Evolutionary conservation across 148 eudicot genomes (phyloP), one percentile per base, ranked within the genome.

Genomic region (Agrostemma githago): DNA sequence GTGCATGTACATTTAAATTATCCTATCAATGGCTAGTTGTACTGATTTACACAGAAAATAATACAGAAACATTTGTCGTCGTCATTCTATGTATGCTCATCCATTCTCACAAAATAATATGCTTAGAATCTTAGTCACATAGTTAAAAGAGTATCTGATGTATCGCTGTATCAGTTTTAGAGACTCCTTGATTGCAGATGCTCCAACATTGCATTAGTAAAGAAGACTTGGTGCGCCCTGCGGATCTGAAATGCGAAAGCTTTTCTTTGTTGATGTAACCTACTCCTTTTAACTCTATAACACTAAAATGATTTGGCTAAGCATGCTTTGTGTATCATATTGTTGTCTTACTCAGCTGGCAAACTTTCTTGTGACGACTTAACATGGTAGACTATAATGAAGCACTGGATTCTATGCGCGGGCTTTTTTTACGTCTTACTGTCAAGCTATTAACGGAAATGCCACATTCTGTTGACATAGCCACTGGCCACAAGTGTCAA

Each of bases 1-100:
- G 78, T 71, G 70, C 72, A 48, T 26, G 53, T 74, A 57, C 26
- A 53, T 41, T 38, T 37, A 6, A 73, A 43, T 14, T 41, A 14
- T 10, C 46, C 39, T 10, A 21, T 62, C 37, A 34, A 34, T 62
- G 15, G 41, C 20, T 5, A 6, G 20, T 17, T 66, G 5, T 66
- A 16, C 26, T 41, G 7, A 4, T 40, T 37, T 1, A 40, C 5
- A 39, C 42, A 60, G 6, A 26, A 12, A 56, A 56, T 37, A 16
- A 42, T 57, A 6, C 4, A 54, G 17, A 5, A 38, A 6, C 16
- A 9, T 26, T 68, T n/a, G 38, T 68, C 12, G 19, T 66, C 26
- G 15, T 15, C 10, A 12, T 66, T 42, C 58, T 48, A 8, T 20
- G 16, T 48, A 8, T 20, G 16, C 57, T n/a, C 15, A 38, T 67